These are phyloP conservation scores for Amylocarpus encephaloides DNA, from an alignment of 2,329 filamentous ascomycete species.

Conservation along the genomic window DNA sequence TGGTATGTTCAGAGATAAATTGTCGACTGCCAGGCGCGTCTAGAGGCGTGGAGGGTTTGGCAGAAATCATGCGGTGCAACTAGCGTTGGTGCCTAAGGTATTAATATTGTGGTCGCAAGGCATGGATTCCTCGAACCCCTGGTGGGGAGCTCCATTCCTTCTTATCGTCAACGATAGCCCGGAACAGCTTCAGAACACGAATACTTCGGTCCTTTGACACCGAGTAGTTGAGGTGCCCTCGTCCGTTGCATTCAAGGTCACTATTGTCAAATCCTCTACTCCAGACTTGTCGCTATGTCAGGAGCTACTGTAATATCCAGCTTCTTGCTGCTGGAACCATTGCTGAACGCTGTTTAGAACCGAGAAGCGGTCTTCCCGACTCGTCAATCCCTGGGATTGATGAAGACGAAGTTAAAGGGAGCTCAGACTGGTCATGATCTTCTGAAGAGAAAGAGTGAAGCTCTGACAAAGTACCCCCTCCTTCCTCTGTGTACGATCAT, in stretches of 20 bases:
- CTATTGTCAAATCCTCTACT: background rate
- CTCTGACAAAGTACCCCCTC: constrained; percentile 74
- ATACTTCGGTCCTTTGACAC: background rate
- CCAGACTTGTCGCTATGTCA: constrained; percentile 39
- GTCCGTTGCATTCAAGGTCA: background rate
- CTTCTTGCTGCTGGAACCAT: constrained; percentile 6
- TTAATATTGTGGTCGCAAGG: constrained; percentile 4
- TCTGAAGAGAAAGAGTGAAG: constrained; percentile 96
- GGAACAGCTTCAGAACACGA: background rate
- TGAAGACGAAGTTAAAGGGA: constrained; percentile 97
- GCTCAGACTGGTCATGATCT: constrained; percentile 87
- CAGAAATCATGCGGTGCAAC: constrained; percentile 12
- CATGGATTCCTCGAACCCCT: background rate
- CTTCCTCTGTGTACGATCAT: background rate
- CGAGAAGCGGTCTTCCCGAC: constrained; percentile 96
- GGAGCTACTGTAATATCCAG: constrained; percentile 41
- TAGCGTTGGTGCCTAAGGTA: constrained; percentile 12
- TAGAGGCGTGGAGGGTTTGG: constrained; percentile 16
- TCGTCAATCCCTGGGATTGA: constrained; percentile 89
- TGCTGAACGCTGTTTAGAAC: constrained; percentile 51
- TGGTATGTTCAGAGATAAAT: constrained; percentile 10
- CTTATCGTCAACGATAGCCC: constrained; percentile 15
- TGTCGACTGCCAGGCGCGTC: constrained; percentile 15
- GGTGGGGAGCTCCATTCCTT: constrained; percentile 16
- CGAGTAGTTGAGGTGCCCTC: background rate